These are phyloP conservation scores for Russula emetica DNA, from an alignment of 768 basidiomycete genomes.

Conservation along the genomic window DNA sequence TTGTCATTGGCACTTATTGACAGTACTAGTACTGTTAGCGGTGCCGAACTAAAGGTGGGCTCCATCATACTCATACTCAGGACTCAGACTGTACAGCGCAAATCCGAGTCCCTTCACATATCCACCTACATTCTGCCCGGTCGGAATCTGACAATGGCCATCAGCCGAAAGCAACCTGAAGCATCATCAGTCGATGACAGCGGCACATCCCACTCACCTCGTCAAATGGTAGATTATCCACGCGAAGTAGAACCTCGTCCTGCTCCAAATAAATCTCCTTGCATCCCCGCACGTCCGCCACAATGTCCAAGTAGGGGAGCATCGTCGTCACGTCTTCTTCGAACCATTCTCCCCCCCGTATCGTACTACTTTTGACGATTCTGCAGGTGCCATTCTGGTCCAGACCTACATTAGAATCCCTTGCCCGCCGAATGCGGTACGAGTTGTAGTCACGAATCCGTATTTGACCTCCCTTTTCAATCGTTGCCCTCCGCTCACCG, in stretches of 20 bases:
- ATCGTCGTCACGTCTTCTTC: constrained; percentile 4
- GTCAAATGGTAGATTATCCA: neutral
- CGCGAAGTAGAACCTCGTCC: constrained; percentile 3
- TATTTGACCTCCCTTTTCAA: neutral
- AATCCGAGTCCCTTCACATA: neutral
- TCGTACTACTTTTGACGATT: neutral
- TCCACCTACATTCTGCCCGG: neutral
- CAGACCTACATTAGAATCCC: too few species aligned
- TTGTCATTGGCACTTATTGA: neutral
- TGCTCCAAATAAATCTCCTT: constrained; percentile 8
- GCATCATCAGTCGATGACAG: neutral
- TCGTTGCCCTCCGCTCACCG: neutral
- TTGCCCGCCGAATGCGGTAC: constrained; percentile 2
- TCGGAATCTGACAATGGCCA: neutral
- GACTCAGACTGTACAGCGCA: neutral
- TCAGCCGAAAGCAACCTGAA: neutral
- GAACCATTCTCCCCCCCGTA: neutral
- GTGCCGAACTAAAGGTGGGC: neutral
- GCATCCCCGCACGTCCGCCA: neutral
- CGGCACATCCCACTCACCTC: neutral
- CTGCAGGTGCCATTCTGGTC: neutral
- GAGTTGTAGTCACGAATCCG: constrained; percentile 10
- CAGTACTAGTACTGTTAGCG: neutral
- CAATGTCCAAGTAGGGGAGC: neutral
- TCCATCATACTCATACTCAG: too few species aligned